These are phyloP conservation scores for Colletotrichum brevisporum DNA, from an alignment of 2,329 filamentous ascomycete species.

Conservation along the genomic window DNA sequence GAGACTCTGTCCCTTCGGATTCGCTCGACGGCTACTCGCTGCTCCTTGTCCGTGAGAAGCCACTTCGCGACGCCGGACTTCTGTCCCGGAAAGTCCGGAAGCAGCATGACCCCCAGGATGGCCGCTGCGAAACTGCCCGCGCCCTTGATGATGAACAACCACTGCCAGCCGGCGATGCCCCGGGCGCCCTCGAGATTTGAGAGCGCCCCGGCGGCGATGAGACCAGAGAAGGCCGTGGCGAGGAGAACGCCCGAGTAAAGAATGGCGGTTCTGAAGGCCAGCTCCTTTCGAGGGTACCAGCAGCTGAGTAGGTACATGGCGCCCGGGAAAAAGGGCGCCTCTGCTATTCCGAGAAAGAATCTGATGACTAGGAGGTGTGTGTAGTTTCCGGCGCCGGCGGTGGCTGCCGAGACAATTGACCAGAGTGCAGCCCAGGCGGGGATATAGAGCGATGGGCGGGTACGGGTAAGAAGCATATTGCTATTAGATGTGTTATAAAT, in stretches of 20 bases:
- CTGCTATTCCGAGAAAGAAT: slow-evolving; percentile 24
- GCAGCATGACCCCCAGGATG: slow-evolving; percentile 1
- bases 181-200: slow-evolving; percentile 21
- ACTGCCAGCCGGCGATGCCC: slow-evolving; percentile 10
- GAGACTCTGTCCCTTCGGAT: slow-evolving; percentile 44
- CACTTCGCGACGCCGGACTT: slow-evolving; percentile 22
- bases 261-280: slow-evolving; percentile 63
- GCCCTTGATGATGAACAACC: slow-evolving; percentile 21
- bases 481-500: slow-evolving; percentile 25
- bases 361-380: slow-evolving; percentile 19
- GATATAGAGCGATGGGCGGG: slow-evolving; percentile 40
- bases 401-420: slow-evolving; percentile 13
- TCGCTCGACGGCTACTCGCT: slow-evolving; percentile 36
- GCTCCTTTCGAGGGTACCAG: slow-evolving; percentile 80
- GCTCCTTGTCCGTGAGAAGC: slow-evolving; percentile 9
- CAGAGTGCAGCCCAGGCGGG: slow-evolving; percentile 30
- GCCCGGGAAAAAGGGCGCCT: slow-evolving; percentile 28
- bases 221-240: slow-evolving; percentile 18
- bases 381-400: slow-evolving; percentile 29
- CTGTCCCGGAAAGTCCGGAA: slow-evolving; percentile 28
- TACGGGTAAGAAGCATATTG: slow-evolving; percentile 41
- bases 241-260: slow-evolving; percentile 17
- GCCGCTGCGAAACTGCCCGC: slow-evolving; percentile 18
- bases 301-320: slow-evolving; percentile 68
- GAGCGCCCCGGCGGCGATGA: slow-evolving; percentile 41